A percentile compares a stretch with the other conserved stretches of the same genome.
Evolutionary conservation across 257 asterid species (phyloP).

Genomic region (Nyctanthes arbortristis): DNA sequence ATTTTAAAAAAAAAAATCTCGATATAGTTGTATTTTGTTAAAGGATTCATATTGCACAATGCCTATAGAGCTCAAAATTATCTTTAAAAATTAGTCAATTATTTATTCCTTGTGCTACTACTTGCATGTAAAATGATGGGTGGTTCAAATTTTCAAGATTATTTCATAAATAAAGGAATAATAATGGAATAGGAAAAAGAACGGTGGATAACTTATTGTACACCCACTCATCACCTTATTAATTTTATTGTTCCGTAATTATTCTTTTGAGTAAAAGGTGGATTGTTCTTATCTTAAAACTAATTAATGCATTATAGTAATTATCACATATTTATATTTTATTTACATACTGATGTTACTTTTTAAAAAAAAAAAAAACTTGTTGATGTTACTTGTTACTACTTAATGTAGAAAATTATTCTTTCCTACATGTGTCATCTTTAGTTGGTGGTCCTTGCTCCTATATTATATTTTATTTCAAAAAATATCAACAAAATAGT

Average conservation of each 20-base stretch:
- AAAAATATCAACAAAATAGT: too few species aligned
- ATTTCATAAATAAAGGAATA: not conserved
- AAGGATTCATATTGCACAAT: too few species aligned
- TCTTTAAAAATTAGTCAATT: too few species aligned
- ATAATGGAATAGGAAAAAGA: not conserved
- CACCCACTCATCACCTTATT: not conserved
- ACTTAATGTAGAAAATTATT: too few species aligned
- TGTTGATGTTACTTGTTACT: constrained; percentile 34
- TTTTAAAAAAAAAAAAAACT: too few species aligned
- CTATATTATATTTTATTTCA: too few species aligned
- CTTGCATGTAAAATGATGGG: not conserved
- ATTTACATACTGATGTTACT: constrained; percentile 28
- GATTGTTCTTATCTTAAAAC: constrained; percentile 51
- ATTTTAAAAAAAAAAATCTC: too few species aligned
- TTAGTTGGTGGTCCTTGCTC: too few species aligned
- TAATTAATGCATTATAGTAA: constrained; percentile 20
- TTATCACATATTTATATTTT: constrained; percentile 5
- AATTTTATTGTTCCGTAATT: not conserved
- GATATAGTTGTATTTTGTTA: too few species aligned
- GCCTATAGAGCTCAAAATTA: too few species aligned
- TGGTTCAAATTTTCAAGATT: not conserved
- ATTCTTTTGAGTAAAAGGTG: constrained; percentile 15
- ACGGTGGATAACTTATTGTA: not conserved
- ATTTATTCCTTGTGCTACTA: not conserved
- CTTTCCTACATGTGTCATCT: too few species aligned